phyloP scores from a whole-genome alignment of 75 land plant species.

The Picea sitchensis region DNA sequence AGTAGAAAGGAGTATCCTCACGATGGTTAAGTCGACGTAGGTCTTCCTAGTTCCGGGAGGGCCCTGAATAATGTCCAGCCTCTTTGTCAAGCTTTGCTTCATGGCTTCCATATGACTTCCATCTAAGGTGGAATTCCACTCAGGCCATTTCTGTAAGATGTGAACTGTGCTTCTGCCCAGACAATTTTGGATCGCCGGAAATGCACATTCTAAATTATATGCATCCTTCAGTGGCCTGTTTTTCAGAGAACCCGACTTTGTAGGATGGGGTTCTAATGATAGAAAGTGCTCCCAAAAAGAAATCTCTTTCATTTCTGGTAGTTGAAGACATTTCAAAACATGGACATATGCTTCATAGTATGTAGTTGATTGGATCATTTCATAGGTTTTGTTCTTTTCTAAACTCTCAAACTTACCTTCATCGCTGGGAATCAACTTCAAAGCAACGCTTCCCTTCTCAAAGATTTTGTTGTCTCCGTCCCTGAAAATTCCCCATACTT shows the following conservation, averaged over 20 bases:
- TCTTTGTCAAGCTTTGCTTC: constrained; percentile 25
- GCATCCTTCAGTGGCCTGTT: constrained; percentile 5
- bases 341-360: constrained; percentile 31
- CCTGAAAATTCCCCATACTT: constrained; percentile 1
- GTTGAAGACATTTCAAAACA: constrained; percentile 19
- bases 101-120: constrained; percentile 17
- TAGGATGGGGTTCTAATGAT: constrained; percentile 12
- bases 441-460: not conserved
- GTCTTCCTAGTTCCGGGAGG: constrained; percentile 39
- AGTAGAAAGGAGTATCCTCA: constrained; percentile 4
- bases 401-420: too few relatives aligned
- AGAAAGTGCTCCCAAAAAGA: constrained; percentile 18
- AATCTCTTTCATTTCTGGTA: constrained; percentile 18
- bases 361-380: constrained; percentile 19
- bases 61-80: constrained; percentile 24
- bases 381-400: not conserved
- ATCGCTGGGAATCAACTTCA: too few relatives aligned
- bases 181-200: constrained; percentile 16
- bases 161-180: constrained; percentile 8
- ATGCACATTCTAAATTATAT: constrained; percentile 17
- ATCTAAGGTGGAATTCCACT: constrained; percentile 18
- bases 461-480: not conserved
- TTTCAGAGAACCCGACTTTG: constrained; percentile 8
- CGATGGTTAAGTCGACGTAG: constrained; percentile 15
- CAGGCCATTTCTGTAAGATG: constrained; percentile 21